A percentile compares a stretch with the other conserved stretches of the same genome.
phyloP scores from a whole-genome alignment of 1,139 yeast genomes.

The Lodderomyces metapsilosis region DNA sequence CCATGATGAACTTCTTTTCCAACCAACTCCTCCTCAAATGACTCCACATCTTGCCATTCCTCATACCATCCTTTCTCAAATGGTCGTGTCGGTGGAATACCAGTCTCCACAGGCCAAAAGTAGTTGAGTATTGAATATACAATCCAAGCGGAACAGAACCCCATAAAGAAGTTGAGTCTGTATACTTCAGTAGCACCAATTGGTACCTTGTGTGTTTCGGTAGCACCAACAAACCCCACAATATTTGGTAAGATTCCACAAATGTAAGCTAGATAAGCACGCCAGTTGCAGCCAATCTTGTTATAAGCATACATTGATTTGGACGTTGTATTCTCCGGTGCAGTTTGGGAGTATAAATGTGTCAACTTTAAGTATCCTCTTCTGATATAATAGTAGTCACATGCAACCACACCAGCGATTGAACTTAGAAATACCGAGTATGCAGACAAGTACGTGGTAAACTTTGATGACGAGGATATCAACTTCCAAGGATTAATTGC shows the following conservation, averaged over 20 bases:
- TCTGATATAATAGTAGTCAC: constrained; percentile 75
- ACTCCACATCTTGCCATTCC: constrained; percentile 58
- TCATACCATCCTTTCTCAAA: constrained; percentile 66
- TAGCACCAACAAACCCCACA: constrained; percentile 85
- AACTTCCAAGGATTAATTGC: constrained; percentile 90
- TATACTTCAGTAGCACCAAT: constrained; percentile 74
- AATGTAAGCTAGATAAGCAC: constrained; percentile 70
- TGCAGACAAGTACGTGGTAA: constrained; percentile 82
- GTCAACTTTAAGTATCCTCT: constrained; percentile 67
- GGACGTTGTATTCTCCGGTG: constrained; percentile 29
- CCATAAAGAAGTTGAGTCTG: constrained; percentile 71
- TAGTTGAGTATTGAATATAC: constrained; percentile 51
- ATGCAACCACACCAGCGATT: constrained; percentile 78
- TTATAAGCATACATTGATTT: constrained; percentile 57
- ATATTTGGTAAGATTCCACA: constrained; percentile 80
- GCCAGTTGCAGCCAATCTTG: constrained; percentile 72
- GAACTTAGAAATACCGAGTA: constrained; percentile 85
- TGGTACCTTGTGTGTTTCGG: constrained; percentile 65
- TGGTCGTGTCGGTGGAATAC: constrained; percentile 51
- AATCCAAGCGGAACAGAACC: constrained; percentile 58
- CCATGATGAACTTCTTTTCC: constrained; percentile 33
- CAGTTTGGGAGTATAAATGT: constrained; percentile 54
- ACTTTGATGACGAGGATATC: constrained; percentile 67
- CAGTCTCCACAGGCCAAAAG: constrained; percentile 56
- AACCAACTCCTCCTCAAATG: constrained; percentile 50